Evolutionary conservation across 352 stramenopile genomes (phyloP).

Genomic region (Phytophthora podocarpi): DNA sequence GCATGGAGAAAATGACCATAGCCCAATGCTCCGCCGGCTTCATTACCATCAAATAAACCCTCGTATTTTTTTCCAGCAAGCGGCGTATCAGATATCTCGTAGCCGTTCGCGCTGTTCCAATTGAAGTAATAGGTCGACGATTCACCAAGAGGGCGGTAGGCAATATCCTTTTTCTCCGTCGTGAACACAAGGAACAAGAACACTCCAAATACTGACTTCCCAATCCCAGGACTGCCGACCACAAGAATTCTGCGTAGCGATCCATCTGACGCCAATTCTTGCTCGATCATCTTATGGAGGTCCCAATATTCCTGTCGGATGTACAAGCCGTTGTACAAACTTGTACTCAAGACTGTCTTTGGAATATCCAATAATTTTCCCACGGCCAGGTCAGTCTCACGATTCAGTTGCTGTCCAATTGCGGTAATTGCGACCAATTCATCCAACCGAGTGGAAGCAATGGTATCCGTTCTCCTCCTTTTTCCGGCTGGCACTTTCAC

Average conservation of each 20-base stretch:
- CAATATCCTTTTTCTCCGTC: slow-evolving; percentile 28
- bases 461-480: too few relatives aligned
- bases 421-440: neutral
- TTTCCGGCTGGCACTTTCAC: too few relatives aligned
- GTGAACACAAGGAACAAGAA: slow-evolving; percentile 29
- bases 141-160: slow-evolving; percentile 9
- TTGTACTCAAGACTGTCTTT: neutral
- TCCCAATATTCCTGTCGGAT: slow-evolving; percentile 31
- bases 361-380: neutral
- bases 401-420: neutral
- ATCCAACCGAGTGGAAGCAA: neutral
- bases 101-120: slow-evolving; percentile 6
- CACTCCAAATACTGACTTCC: slow-evolving; percentile 27
- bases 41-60: slow-evolving; percentile 19
- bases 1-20: neutral
- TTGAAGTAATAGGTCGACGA: slow-evolving; percentile 9
- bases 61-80: slow-evolving; percentile 4
- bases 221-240: slow-evolving; percentile 24
- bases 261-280: neutral
- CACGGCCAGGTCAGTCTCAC: neutral
- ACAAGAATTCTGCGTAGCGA: slow-evolving; percentile 6
- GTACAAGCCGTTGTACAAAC: slow-evolving; percentile 11
- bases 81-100: neutral
- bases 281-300: slow-evolving; percentile 6
- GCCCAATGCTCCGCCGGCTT: neutral